Evolutionary conservation across 2,329 filamentous ascomycete species (phyloP).

Genomic region (Aspergillus alliaceus): DNA sequence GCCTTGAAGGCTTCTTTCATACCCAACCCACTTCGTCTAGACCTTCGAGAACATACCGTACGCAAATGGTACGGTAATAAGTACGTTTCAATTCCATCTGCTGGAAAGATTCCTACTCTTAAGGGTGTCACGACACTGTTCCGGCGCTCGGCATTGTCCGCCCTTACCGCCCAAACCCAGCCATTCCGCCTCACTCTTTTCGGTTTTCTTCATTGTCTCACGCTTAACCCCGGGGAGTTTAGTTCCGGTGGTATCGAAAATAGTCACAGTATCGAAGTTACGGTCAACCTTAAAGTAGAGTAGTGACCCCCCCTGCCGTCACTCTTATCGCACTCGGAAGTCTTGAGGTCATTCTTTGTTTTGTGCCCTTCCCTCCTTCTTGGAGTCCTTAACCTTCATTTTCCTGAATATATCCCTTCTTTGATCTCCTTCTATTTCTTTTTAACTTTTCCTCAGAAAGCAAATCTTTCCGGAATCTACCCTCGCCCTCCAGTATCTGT

Average conservation of each 20-base stretch:
- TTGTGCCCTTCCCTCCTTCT: background rate
- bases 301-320: background rate
- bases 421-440: background rate
- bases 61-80: background rate
- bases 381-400: background rate
- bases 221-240: background rate
- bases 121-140: background rate
- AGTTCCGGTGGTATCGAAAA: background rate
- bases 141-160: constrained; percentile 7
- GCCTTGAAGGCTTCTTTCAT: background rate
- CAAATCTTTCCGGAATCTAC: background rate
- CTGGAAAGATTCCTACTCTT: no score
- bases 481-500: background rate
- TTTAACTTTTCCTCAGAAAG: background rate
- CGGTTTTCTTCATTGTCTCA: background rate
- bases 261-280: background rate
- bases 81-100: no score
- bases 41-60: constrained; percentile 8
- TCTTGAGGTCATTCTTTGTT: constrained; percentile 6
- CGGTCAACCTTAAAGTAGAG: background rate
- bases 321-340: background rate
- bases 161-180: constrained; percentile 9
- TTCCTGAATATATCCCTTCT: background rate
- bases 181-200: constrained; percentile 7
- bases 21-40: background rate